Evolutionary conservation across 306 rosid genomes (phyloP).

Genomic region (Cucurbita argyrosperma): DNA sequence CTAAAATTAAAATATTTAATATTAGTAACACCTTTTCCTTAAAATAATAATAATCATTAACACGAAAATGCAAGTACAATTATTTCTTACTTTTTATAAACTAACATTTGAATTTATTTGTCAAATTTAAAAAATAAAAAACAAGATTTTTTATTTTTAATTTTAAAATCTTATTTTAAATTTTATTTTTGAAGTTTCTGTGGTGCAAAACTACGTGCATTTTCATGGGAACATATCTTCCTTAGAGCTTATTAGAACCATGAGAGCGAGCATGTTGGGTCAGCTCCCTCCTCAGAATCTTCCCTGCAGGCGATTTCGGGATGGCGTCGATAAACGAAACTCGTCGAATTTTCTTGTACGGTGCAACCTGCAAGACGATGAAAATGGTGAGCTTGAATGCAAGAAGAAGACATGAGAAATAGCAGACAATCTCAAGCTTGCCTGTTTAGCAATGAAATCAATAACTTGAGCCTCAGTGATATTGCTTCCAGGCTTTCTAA

Average conservation of each 20-base stretch:
- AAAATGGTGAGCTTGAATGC: background rate
- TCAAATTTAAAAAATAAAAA: no score
- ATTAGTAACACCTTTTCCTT: no score
- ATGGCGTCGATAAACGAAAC: constrained; percentile 53
- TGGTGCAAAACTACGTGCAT: background rate
- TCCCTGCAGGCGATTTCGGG: constrained; percentile 72
- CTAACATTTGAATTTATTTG: no score
- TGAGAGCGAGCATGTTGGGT: constrained; percentile 35
- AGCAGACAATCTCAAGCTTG: background rate
- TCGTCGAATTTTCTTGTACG: constrained; percentile 80
- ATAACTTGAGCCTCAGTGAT: constrained; percentile 42
- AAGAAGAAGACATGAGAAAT: background rate
- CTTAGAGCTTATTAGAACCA: constrained; percentile 43
- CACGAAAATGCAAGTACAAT: no score
- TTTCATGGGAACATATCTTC: background rate
- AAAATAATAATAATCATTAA: no score
- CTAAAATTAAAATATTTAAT: no score
- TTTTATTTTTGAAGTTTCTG: background rate
- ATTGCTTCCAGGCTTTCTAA: constrained; percentile 63
- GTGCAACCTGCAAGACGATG: constrained; percentile 52
- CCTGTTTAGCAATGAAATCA: constrained; percentile 70
- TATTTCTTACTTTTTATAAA: no score
- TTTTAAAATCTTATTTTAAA: no score
- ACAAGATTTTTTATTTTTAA: no score
- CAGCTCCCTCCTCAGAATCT: constrained; percentile 76